Evolutionary conservation across 192 early-diverging fungal species (phyloP).

Genomic region (Umbelopsis sp.): DNA sequence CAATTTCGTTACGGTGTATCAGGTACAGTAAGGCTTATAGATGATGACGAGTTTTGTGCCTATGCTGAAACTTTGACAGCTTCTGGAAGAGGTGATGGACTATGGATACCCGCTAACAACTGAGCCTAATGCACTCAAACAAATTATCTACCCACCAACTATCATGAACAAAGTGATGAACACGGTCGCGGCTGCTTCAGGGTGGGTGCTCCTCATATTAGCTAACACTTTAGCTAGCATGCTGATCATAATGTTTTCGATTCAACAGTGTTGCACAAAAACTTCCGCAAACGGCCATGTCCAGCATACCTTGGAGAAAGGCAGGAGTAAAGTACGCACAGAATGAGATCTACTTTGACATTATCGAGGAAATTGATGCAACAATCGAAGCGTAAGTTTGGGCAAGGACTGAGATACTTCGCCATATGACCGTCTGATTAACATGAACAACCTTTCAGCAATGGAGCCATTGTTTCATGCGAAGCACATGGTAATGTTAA

Average conservation of each 20-base stretch:
- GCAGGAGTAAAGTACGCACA: constrained; percentile 83
- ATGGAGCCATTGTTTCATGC: constrained; percentile 71
- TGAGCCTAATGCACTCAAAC: constrained; percentile 81
- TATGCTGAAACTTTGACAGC: constrained; percentile 38
- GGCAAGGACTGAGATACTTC: background rate
- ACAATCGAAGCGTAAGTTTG: constrained; percentile 68
- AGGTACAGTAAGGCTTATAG: constrained; percentile 45
- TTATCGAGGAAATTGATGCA: constrained; percentile 88
- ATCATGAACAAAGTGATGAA: constrained; percentile 86
- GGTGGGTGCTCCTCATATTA: constrained; percentile 21
- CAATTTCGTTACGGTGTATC: constrained; percentile 90
- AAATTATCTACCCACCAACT: constrained; percentile 85
- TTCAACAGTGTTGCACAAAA: constrained; percentile 53
- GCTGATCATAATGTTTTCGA: background rate
- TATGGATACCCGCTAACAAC: constrained; percentile 89
- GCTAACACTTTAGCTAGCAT: background rate
- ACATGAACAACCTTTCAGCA: constrained; percentile 26
- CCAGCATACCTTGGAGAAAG: constrained; percentile 86
- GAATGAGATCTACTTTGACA: constrained; percentile 96
- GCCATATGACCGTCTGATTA: background rate
- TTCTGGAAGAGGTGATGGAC: constrained; percentile 95
- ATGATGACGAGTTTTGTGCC: no score
- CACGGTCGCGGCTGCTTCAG: constrained; percentile 68
- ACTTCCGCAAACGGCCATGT: constrained; percentile 63
- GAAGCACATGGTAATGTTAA: constrained; percentile 81